Evolutionary conservation across 2,329 filamentous ascomycete genomes (phyloP).

Genomic region (Coniochaeta prunicola): DNA sequence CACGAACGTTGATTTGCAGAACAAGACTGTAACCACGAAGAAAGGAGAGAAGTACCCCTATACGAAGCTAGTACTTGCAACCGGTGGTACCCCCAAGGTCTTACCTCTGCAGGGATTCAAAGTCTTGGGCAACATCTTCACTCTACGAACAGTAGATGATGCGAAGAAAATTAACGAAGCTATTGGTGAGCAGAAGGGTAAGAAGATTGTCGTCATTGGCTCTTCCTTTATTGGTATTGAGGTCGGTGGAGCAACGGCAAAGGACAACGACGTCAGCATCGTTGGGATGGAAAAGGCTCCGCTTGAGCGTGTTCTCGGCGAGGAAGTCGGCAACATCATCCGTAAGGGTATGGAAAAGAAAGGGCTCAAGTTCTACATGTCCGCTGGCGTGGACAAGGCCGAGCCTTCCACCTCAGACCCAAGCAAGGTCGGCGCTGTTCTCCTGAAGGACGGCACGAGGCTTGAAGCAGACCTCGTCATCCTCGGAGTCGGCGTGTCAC

Average conservation of each 20-base stretch:
- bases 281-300: constrained; percentile 84
- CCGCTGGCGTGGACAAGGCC: constrained; percentile 75
- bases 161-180: constrained; percentile 70
- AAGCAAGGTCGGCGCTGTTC: constrained; percentile 69
- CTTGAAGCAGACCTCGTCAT: constrained; percentile 86
- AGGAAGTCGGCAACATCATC: constrained; percentile 72
- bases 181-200: constrained; percentile 73
- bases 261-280: constrained; percentile 77
- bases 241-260: constrained; percentile 74
- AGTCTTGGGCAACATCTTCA: constrained; percentile 79
- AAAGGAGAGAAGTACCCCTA: constrained; percentile 67
- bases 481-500: constrained; percentile 81
- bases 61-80: constrained; percentile 83
- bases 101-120: constrained; percentile 83
- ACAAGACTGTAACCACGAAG: constrained; percentile 68
- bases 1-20: constrained; percentile 66
- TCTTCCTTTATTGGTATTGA: constrained; percentile 98
- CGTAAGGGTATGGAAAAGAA: constrained; percentile 73
- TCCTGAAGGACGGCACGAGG: constrained; percentile 77
- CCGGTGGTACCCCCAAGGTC: constrained; percentile 69
- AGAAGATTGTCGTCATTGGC: constrained; percentile 88
- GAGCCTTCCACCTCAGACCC: constrained; percentile 60
- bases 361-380: constrained; percentile 83
- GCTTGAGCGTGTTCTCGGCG: constrained; percentile 79
- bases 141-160: constrained; percentile 71